Evolutionary conservation across 352 stramenopile genomes (phyloP), one percentile per base, ranked within the genome.

Genomic region (Pythium aphanidermatum): DNA sequence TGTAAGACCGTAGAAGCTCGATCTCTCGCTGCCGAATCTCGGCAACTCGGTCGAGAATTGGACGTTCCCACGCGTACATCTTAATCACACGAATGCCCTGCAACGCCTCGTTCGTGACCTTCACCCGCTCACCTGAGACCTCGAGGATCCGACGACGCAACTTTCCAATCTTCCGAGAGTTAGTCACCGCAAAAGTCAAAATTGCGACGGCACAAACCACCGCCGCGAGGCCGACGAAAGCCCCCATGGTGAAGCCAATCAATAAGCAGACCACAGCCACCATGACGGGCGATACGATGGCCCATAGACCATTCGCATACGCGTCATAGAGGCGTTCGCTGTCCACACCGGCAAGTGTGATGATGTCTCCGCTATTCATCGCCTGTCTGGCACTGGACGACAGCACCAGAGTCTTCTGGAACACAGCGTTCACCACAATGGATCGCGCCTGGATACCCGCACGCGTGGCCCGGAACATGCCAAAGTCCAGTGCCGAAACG

Each of bases 71-170:
- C 19, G 74, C 78, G 42, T 95, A 94, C 59, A 96, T 86, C 46
- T 96, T 97, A 27, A 96, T 77, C 40, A 86, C 82, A 38, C 86
- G 68, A 44, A 97, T 94, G 8, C 91, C 92, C 16, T 85, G 62
- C 4, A 98, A 70, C 16, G 95, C 81, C 64, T 98, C 92, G 46
- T 92, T 96, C n/a, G 93, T 92, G 45, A 96, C 79, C 51, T 96
- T 94, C 14, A 98, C 85, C 14, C 95, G 76, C 17, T 88, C 66
- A 17, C 65, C 68, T 0, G 72, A 59, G 40, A 86, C 60, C 10
- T 42, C 26, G 2, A 81, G 49, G 12, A 83, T 66, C 13, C 59
- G 28, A 6, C 68, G 73, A 14, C 62, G 64, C 16, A 42, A 51
- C 27, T 25, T 34, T 2, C 64, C 67, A 29, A 68, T 65, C 11